Base-by-base conservation (phyloP, 2,329 filamentous ascomycete genomes). In the Cadophora malorum region DNA sequence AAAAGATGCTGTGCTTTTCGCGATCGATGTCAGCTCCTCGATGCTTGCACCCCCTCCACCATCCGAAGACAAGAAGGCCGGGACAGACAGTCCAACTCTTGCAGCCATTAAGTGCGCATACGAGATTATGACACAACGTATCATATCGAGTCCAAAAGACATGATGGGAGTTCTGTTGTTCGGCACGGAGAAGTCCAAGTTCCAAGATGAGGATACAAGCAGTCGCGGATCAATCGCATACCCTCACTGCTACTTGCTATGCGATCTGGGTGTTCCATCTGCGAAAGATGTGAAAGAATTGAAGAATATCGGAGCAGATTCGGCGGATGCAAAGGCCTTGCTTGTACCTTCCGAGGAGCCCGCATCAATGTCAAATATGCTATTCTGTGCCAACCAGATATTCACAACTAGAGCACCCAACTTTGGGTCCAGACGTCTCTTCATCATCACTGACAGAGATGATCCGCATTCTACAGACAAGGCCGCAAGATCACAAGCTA, bases 1-100 rank as follows among this genome's bases (percentile, higher is more conserved):
- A 77, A 97, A 97, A 81, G 96, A 99, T 88, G 96, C 96, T n/a
- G 87, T 98, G n/a, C 85, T 99, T 28, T 95, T 99, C 78, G 95
- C 94, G 16, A 97, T 99, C 75, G 91, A 98, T 75, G 85, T 98
- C 77, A 97, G 92, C 83, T 81, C 88, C 47, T 94, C 93, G 0
- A 99, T 98, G 95, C 83, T 98, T 70, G 82, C 83, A 73, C 82
- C 82, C 52, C 92, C 92, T 25, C 85, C 88, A 2, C 81, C 84
- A 2, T 85, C 85, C 7, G 84, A 87, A 69, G 86, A 89, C 62
- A 97, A 92, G 80, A 95, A 94, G 78, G 87, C 89, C 53, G 91
- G 92, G 71, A 88, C 84, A 67, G 92, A 95, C 75, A 94, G 91
- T 55, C 89, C 95, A 4, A 85, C 93, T 0, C 85, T 90, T 63